Percentiles rank a stretch among this genome's conserved stretches.
These are phyloP conservation scores for Leccinellum rugosiceps DNA, from an alignment of 768 basidiomycete species.

Conservation along the genomic window DNA sequence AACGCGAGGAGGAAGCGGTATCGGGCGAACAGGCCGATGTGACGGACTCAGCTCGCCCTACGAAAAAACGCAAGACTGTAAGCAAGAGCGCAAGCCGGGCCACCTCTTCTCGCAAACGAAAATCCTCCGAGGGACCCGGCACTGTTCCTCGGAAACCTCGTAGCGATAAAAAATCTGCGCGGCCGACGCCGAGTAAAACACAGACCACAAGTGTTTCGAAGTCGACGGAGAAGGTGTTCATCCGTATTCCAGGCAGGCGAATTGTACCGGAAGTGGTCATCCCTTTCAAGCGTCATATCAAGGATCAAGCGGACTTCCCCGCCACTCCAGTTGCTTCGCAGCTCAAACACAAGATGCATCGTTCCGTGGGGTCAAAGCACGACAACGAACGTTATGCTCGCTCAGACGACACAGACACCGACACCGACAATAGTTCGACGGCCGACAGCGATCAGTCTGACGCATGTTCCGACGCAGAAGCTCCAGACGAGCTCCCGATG, in stretches of 20 bases:
- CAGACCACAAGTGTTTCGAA: conserved; percentile 17
- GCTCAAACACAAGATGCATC: conserved; percentile 18
- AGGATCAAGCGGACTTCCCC: conserved; percentile 13
- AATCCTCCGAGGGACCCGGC: conserved; percentile 20
- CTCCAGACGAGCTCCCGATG: conserved; percentile 25
- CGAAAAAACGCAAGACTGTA: conserved; percentile 25
- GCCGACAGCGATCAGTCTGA: conserved; percentile 29
- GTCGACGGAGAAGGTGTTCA: conserved; percentile 25
- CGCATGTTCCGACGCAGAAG: conserved; percentile 20
- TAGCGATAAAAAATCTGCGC: conserved; percentile 12
- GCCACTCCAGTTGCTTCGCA: conserved; percentile 23
- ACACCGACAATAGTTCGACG: conserved; percentile 12
- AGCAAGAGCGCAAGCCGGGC: conserved; percentile 12
- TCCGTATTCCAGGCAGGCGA: conserved; percentile 21
- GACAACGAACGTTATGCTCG: conserved; percentile 19
- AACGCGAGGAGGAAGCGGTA: conserved; percentile 47
- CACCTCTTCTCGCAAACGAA: conserved; percentile 20
- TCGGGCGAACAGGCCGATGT: conserved; percentile 13
- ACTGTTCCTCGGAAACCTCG: conserved; percentile 33
- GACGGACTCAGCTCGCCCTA: conserved; percentile 13
- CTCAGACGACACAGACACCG: conserved; percentile 25
- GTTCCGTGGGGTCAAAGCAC: conserved; percentile 16
- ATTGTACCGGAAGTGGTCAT: conserved; percentile 23
- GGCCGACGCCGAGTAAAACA: conserved; percentile 16
- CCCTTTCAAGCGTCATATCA: conserved; percentile 10